phyloP scores from a whole-genome alignment of 495 filamentous ascomycete genomes.

The Neurospora africana region DNA sequence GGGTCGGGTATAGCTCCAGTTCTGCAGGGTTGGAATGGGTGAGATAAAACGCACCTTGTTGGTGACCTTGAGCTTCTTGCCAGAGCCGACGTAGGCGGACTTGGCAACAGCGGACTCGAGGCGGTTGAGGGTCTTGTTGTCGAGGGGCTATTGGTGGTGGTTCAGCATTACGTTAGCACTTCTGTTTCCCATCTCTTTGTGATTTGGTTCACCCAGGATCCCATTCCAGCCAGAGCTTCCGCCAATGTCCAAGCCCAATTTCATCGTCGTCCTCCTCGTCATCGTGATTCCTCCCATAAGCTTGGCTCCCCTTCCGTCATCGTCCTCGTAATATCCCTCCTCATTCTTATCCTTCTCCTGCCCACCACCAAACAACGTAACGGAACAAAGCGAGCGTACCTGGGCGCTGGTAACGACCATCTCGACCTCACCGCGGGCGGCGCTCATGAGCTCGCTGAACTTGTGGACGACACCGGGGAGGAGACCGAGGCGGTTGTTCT shows the following conservation, averaged over 20 bases:
- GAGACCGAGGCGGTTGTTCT: constrained; percentile 88
- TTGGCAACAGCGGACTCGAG: constrained; percentile 83
- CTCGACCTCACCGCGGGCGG: constrained; percentile 85
- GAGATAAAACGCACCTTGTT: constrained; percentile 58
- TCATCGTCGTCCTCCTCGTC: not conserved
- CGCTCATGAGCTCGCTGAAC: constrained; percentile 78
- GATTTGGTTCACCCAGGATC: not conserved
- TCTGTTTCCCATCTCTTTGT: not conserved
- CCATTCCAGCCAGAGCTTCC: not conserved
- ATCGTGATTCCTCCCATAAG: not conserved
- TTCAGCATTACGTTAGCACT: not conserved
- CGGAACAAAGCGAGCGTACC: constrained; percentile 41
- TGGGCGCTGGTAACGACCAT: constrained; percentile 78
- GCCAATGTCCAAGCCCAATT: not conserved
- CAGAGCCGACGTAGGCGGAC: constrained; percentile 76
- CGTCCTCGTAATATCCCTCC: not conserved
- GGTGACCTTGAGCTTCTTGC: constrained; percentile 95
- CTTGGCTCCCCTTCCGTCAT: not conserved
- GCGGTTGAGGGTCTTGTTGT: constrained; percentile 70
- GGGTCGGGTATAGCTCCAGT: not conserved
- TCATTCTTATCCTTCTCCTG: not conserved
- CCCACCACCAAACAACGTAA: not conserved
- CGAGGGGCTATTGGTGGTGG: constrained; percentile 54
- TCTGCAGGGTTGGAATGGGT: not conserved
- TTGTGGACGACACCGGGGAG: constrained; percentile 76